Conservation (phyloP, 2,329 filamentous ascomycete genomes). For the Xylaria sp. region DNA sequence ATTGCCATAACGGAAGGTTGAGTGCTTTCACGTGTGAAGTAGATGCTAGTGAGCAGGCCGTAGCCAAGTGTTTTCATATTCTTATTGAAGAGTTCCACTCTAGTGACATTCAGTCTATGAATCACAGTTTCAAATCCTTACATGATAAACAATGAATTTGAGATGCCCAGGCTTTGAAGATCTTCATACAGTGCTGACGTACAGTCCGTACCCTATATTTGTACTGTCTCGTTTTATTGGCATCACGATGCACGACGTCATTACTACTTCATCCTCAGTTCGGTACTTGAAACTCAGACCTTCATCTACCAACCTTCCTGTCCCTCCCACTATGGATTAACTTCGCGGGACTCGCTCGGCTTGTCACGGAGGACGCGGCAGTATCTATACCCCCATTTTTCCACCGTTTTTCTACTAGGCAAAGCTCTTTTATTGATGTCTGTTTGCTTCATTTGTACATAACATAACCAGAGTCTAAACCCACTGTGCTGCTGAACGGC, state of each 20-base stretch:
- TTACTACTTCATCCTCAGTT: conserved; percentile 2
- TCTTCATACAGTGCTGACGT: not conserved
- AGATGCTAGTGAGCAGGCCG: conserved; percentile 25
- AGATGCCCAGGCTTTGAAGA: not conserved
- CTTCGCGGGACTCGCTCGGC: not conserved
- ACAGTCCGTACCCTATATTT: not conserved
- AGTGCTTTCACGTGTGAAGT: conserved; percentile 19
- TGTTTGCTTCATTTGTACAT: not conserved
- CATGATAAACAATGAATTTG: not conserved
- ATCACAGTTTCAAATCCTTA: no score
- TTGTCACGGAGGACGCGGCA: not conserved
- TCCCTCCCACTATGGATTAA: not conserved
- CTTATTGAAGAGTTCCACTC: not conserved
- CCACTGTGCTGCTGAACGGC: not conserved
- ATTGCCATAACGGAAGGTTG: conserved; percentile 16
- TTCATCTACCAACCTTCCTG: not conserved
- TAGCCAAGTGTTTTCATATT: conserved; percentile 13
- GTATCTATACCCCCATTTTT: not conserved
- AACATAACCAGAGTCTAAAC: not conserved
- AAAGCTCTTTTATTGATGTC: not conserved
- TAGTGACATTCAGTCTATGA: not conserved
- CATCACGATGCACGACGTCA: conserved; percentile 16
- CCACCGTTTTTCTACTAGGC: not conserved
- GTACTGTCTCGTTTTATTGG: not conserved
- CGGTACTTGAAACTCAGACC: not conserved